Evolutionary conservation across 129 eudicot species (phyloP).

Genomic region (Cynara cardunculus): DNA sequence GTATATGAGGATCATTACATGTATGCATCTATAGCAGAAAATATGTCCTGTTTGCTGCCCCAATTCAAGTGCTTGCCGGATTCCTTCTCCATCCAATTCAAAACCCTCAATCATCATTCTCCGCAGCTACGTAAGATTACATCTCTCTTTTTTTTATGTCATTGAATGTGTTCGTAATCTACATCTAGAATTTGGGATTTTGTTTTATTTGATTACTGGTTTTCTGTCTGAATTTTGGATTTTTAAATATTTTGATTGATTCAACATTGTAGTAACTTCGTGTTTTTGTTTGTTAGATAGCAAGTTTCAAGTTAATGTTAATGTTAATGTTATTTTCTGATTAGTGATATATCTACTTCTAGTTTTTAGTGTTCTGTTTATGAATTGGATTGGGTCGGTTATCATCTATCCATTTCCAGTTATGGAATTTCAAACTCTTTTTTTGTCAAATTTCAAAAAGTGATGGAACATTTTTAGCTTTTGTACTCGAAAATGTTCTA

Average conservation of each 20-base stretch:
- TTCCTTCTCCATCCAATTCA: constrained; percentile 54
- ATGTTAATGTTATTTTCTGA: not conserved
- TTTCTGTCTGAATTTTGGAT: not conserved
- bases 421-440: not conserved
- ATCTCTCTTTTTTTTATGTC: not conserved
- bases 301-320: not conserved
- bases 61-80: constrained; percentile 89
- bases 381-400: not conserved
- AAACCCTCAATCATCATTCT: constrained; percentile 37
- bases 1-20: constrained; percentile 5
- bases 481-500: not conserved
- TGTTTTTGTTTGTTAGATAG: not conserved
- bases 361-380: constrained; percentile 1
- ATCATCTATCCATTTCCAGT: not conserved
- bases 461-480: not conserved
- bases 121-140: constrained; percentile 39
- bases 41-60: constrained; percentile 89
- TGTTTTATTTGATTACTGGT: not conserved
- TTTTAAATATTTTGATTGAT: constrained; percentile 14
- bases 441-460: not conserved
- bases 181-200: not conserved
- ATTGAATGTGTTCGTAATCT: not conserved
- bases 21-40: constrained; percentile 27
- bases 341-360: not conserved
- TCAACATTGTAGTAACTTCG: constrained; percentile 21